Evolutionary conservation across 1,284 basidiomycete genomes (phyloP), one percentile per base, ranked within the genome.

Genomic region (Coniferiporia sulphurascens): DNA sequence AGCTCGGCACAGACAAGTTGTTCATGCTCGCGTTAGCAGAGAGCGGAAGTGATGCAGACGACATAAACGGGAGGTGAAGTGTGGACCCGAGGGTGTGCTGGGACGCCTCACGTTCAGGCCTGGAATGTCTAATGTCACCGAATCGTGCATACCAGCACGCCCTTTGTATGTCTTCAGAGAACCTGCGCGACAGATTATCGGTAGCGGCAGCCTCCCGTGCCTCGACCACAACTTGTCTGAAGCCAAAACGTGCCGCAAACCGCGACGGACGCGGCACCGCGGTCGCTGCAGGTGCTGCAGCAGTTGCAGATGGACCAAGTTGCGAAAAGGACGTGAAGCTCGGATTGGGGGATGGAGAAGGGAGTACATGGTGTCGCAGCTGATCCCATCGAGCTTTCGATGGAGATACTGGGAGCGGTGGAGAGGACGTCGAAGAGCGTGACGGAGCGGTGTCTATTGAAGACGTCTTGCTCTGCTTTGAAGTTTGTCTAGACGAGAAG

Each of bases 181-280:
- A 76, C 59, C 72, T 75, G 12, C 73, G 74, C 8, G 71, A 67
- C 52, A 81, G 77, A 54, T 81, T 78, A 1, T 73, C 70, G 38
- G 15, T 41, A 15, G 38, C 38, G 34, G 72, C 72, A 17, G 72
- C 70, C 61, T 80, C 80, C 19, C 78, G 77, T 1, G 74, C 83
- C 55, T 82, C 77, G 17, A 85, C 83, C 0, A 85, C 84, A 6
- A 85, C 80, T 32, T 86, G 81, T 35, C 80, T 76, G 64, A 86
- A 83, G 0, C 80, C 82, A 12, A 82, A 71, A 52, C 74, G 72
- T 38, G 75, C 76, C 4, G 78, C 77, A 52, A 86, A 74, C n/a
- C 79, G 74, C 52, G 82, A 83, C 5, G 76, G 74, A 61, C 81
- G 83, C 2, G 82, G 80, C 0, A 70, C 66, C 6, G 73, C 69